Percentiles rank a stretch among this genome's conserved stretches.
These are phyloP conservation scores for Fagus crenata DNA, from an alignment of 306 rosid genomes.

Conservation along the genomic window DNA sequence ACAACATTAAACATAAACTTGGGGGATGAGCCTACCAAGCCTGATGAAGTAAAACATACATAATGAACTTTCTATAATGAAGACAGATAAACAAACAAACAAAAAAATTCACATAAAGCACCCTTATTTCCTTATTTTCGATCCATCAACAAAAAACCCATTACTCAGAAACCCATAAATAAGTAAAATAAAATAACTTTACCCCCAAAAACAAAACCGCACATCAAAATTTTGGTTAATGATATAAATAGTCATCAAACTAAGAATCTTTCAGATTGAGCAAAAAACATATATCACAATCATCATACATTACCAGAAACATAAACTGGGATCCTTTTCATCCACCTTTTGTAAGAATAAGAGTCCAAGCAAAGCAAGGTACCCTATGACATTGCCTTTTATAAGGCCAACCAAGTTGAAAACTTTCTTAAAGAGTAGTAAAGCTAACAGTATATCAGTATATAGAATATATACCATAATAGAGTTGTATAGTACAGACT, in stretches of 20 bases:
- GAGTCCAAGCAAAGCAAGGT: neutral
- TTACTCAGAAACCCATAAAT: neutral
- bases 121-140: neutral
- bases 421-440: neutral
- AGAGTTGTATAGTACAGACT: neutral
- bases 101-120: neutral
- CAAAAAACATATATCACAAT: neutral
- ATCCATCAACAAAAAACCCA: neutral
- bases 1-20: neutral
- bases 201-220: neutral
- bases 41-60: neutral
- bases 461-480: neutral
- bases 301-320: slow-evolving; percentile 8
- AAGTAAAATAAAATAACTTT: neutral
- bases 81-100: neutral
- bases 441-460: neutral
- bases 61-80: neutral
- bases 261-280: neutral
- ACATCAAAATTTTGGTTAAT: neutral
- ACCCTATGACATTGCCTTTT: neutral
- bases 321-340: neutral
- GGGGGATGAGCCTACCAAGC: neutral
- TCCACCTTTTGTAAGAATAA: slow-evolving; percentile 5
- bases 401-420: neutral
- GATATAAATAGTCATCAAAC: neutral